These are phyloP conservation scores for Fusarium cyanostomum DNA, from an alignment of 2,329 filamentous ascomycete genomes.

Conservation along the genomic window DNA sequence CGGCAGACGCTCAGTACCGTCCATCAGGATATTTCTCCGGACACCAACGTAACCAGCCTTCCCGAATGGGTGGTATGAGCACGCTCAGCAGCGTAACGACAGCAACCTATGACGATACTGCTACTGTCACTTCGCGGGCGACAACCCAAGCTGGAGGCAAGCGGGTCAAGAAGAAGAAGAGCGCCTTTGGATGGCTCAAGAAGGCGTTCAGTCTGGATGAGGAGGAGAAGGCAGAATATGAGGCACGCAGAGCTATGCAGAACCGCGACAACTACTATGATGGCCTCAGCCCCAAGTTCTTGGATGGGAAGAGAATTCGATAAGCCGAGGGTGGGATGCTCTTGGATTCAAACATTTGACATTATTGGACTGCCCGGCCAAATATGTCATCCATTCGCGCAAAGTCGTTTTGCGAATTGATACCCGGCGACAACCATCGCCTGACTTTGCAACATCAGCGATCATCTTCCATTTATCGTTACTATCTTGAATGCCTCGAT, in stretches of 20 bases:
- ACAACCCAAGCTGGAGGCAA: conserved; percentile 47
- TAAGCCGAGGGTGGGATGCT: conserved; percentile 15
- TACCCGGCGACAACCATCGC: conserved; percentile 37
- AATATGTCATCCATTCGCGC: conserved; percentile 20
- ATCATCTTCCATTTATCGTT: conserved; percentile 13
- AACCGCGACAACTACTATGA: conserved; percentile 61
- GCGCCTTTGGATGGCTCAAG: conserved; percentile 74
- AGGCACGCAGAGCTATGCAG: conserved; percentile 61
- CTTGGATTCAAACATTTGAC: conserved; percentile 9
- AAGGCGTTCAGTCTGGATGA: conserved; percentile 74
- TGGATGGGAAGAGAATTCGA: conserved; percentile 64
- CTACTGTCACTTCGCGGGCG: conserved; percentile 41
- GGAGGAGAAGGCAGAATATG: conserved; percentile 68
- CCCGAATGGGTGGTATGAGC: conserved; percentile 64
- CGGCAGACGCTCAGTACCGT: conserved; percentile 41
- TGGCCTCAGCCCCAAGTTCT: conserved; percentile 59
- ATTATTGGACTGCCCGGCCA: not conserved
- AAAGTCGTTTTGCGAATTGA: conserved; percentile 37
- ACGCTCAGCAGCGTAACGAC: conserved; percentile 65
- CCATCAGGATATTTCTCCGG: conserved; percentile 48
- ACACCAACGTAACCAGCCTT: conserved; percentile 61
- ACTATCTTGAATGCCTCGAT: conserved; percentile 10
- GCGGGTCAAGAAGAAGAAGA: conserved; percentile 71
- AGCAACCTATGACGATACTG: conserved; percentile 54
- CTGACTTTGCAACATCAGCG: conserved; percentile 34